Percentiles rank a stretch among this genome's conserved stretches.
phyloP scores from a whole-genome alignment of 2,329 filamentous ascomycete species.

The Aspergillus intermedius region DNA sequence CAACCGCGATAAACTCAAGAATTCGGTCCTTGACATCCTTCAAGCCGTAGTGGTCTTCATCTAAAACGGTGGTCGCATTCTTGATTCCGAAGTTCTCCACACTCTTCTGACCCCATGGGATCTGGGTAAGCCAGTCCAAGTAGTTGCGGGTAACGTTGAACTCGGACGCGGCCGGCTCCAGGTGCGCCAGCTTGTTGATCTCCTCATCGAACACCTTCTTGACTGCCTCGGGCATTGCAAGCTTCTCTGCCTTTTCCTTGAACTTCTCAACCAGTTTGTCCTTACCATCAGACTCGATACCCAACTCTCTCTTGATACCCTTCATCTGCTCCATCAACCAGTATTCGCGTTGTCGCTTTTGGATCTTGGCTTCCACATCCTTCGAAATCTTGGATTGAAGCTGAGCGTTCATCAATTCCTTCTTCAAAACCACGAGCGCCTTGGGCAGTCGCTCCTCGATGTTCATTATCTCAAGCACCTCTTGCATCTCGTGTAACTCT shows the following conservation, averaged over 20 bases:
- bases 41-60: constrained; percentile 93
- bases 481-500: constrained; percentile 84
- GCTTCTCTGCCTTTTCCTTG: constrained; percentile 85
- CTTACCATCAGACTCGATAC: constrained; percentile 95
- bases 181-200: constrained; percentile 89
- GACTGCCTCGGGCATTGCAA: constrained; percentile 94
- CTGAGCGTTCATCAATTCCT: constrained; percentile 96
- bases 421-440: constrained; percentile 86
- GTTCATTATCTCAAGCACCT: constrained; percentile 80
- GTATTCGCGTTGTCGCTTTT: constrained; percentile 94
- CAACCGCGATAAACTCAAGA: constrained; percentile 94
- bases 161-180: constrained; percentile 92
- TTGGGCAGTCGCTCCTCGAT: constrained; percentile 90
- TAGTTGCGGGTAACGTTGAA: constrained; percentile 99
- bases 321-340: constrained; percentile 99
- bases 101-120: constrained; percentile 93
- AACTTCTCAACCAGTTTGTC: constrained; percentile 97
- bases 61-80: constrained; percentile 81
- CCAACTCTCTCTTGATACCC: constrained; percentile 88
- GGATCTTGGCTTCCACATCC: constrained; percentile 95
- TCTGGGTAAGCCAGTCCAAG: constrained; percentile 95
- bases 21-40: constrained; percentile 99
- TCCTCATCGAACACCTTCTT: constrained; percentile 98
- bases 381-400: constrained; percentile 96
- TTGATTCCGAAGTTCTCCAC: constrained; percentile 94